These are phyloP conservation scores for Pythium apleroticum DNA, from an alignment of 352 stramenopile genomes.

Conservation along the genomic window DNA sequence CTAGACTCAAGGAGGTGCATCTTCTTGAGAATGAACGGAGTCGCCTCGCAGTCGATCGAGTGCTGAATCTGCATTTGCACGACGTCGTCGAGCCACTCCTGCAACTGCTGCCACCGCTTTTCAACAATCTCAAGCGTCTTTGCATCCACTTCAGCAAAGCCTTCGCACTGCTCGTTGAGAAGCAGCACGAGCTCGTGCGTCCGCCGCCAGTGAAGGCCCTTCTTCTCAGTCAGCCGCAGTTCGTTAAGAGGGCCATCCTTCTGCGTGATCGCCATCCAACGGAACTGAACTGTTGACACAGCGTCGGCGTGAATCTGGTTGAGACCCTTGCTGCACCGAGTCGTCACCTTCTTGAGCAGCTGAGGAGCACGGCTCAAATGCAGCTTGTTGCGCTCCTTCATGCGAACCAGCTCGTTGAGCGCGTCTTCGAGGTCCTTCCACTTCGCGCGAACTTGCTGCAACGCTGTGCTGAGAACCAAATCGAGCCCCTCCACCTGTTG, in stretches of 20 bases:
- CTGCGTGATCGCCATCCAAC: conserved; percentile 73
- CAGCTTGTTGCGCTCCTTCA: conserved; percentile 62
- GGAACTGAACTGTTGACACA: conserved; percentile 67
- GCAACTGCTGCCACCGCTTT: conserved; percentile 56
- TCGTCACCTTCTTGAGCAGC: conserved; percentile 47
- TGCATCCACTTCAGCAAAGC: conserved; percentile 55
- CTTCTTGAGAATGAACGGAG: conserved; percentile 69
- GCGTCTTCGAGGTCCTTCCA: conserved; percentile 48
- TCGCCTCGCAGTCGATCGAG: conserved; percentile 63
- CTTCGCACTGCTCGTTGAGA: conserved; percentile 72
- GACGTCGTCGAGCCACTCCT: conserved; percentile 65
- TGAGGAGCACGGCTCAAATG: conserved; percentile 56
- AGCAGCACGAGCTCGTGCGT: conserved; percentile 69
- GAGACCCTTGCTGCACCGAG: conserved; percentile 58
- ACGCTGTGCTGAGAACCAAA: conserved; percentile 55
- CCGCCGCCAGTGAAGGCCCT: conserved; percentile 66
- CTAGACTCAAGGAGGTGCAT: conserved; percentile 49
- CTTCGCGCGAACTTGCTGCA: conserved; percentile 57
- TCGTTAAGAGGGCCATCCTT: conserved; percentile 58
- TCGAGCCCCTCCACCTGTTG: conserved; percentile 61
- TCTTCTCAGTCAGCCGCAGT: conserved; percentile 64
- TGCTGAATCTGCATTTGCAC: conserved; percentile 62
- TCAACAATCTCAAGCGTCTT: conserved; percentile 49
- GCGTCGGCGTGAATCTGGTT: conserved; percentile 52
- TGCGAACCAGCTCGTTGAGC: conserved; percentile 54